Evolutionary conservation across 164 flowering plant genomes (phyloP).

Genomic region (Litsea cubeba): DNA sequence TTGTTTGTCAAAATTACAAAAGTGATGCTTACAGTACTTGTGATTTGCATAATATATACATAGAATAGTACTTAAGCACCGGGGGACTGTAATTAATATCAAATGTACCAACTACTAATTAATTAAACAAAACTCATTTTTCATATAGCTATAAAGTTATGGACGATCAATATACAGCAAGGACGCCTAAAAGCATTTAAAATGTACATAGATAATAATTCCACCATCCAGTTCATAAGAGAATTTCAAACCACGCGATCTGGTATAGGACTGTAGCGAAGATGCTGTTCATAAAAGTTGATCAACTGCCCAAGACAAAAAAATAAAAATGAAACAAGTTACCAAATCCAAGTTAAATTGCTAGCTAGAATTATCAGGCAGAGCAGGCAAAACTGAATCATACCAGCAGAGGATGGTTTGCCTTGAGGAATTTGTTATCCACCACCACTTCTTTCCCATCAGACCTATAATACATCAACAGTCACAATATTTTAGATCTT

Average conservation of each 20-base stretch:
- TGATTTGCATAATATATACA: no score
- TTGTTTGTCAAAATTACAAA: no score
- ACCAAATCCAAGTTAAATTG: background rate
- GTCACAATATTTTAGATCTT: background rate
- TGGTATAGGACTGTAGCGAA: conserved; percentile 48
- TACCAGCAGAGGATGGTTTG: conserved; percentile 72
- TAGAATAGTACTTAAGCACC: no score
- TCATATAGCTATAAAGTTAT: no score
- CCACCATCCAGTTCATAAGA: background rate
- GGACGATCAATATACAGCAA: no score
- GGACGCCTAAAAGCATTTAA: no score
- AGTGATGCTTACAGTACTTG: no score
- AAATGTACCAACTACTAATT: no score
- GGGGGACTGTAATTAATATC: no score
- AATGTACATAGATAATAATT: background rate
- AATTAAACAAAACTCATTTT: no score
- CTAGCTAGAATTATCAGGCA: background rate
- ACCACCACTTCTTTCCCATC: conserved; percentile 78
- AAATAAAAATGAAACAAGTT: conserved; percentile 5
- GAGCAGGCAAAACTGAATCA: background rate
- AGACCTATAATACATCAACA: conserved; percentile 37
- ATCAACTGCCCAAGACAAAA: conserved; percentile 48
- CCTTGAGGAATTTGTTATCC: conserved; percentile 69
- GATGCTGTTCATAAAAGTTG: conserved; percentile 76
- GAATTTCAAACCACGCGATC: background rate